Conservation (phyloP, 192 early-diverging fungal genomes). For the Coemansia sp. region DNA sequence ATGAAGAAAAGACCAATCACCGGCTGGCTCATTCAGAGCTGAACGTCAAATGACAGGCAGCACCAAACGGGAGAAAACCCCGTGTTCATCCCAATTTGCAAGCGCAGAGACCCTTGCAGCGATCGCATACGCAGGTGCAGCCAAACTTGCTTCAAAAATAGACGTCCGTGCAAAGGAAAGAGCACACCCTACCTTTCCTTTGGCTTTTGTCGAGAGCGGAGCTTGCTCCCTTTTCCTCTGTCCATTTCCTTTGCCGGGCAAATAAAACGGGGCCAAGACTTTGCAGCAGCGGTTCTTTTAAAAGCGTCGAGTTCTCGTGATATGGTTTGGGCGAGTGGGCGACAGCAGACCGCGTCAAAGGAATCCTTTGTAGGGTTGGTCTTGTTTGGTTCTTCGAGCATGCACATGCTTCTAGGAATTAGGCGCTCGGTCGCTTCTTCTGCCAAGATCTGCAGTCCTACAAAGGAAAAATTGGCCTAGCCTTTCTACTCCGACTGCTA, state of each 20-base stretch:
- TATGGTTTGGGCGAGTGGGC: background rate
- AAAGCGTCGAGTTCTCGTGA: background rate
- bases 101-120: background rate
- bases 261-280: background rate
- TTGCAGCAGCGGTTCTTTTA: background rate
- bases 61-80: too few species aligned
- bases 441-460: conserved; percentile 7
- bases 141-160: background rate
- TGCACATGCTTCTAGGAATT: background rate
- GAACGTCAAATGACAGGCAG: too few species aligned
- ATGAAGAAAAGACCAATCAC: too few species aligned
- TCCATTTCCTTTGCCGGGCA: background rate
- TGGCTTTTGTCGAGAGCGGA: background rate
- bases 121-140: background rate
- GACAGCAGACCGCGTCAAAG: background rate
- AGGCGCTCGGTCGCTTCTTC: background rate
- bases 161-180: background rate
- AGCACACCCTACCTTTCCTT: background rate
- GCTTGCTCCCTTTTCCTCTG: background rate
- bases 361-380: conserved; percentile 12
- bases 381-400: conserved; percentile 1
- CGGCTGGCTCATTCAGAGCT: too few species aligned
- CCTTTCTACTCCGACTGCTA: background rate
- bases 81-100: background rate
- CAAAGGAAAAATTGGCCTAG: conserved; percentile 3